phyloP scores from a whole-genome alignment of 176 grass and related monocot species.

The Avena insularis region DNA sequence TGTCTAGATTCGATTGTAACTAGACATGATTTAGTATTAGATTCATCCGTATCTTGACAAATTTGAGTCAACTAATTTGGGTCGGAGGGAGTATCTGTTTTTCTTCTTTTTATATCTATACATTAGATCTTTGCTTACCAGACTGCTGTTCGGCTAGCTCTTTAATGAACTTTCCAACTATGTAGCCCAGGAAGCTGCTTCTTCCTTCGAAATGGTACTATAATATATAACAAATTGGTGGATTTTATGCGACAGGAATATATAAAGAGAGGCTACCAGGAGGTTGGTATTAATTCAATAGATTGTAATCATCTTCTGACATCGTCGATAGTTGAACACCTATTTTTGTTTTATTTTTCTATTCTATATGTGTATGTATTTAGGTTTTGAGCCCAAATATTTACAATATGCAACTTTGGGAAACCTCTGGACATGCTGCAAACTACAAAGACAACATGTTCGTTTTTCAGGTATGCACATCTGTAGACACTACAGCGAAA shows the following conservation, averaged over 20 bases:
- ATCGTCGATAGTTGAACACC: not conserved
- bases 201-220: slow-evolving; percentile 92
- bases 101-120: slow-evolving; percentile 4
- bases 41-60: too few species aligned
- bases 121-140: slow-evolving; percentile 21
- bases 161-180: slow-evolving; percentile 41
- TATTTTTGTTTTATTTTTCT: slow-evolving; percentile 11
- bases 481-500: slow-evolving; percentile 1
- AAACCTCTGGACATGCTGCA: slow-evolving; percentile 95
- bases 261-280: slow-evolving; percentile 88
- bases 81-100: slow-evolving; percentile 8
- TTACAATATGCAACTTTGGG: slow-evolving; percentile 99
- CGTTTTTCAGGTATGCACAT: slow-evolving; percentile 80
- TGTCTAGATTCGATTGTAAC: too few species aligned
- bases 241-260: slow-evolving; percentile 84
- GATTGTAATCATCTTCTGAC: not conserved
- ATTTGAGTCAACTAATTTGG: too few species aligned
- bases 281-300: slow-evolving; percentile 62
- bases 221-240: slow-evolving; percentile 98
- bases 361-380: slow-evolving; percentile 24
- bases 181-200: slow-evolving; percentile 96
- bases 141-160: not conserved
- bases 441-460: slow-evolving; percentile 99
- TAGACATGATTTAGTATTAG: too few species aligned
- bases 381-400: slow-evolving; percentile 96